These are phyloP conservation scores for Byssoonygena ceratinophila DNA, from an alignment of 2,329 filamentous ascomycete species.

Conservation along the genomic window DNA sequence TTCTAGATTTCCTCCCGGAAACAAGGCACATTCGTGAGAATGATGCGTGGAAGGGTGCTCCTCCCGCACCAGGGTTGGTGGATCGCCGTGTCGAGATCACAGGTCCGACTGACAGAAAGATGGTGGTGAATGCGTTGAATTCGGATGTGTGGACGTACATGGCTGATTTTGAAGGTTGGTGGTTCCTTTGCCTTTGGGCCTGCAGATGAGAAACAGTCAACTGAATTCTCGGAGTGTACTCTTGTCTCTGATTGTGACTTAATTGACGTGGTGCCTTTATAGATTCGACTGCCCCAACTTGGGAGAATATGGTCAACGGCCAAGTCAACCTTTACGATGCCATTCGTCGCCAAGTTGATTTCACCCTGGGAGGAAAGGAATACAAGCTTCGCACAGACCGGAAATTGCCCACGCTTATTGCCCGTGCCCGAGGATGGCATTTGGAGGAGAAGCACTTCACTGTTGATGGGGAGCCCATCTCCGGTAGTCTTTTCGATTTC, in stretches of 20 bases:
- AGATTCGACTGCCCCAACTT: slow-evolving; percentile 93
- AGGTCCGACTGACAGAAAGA: slow-evolving; percentile 93
- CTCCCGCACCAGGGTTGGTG: slow-evolving; percentile 80
- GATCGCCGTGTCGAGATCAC: slow-evolving; percentile 96
- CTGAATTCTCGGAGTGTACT: no score
- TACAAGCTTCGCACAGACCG: slow-evolving; percentile 95
- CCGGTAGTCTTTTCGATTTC: slow-evolving; percentile 88
- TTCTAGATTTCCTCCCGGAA: slow-evolving; percentile 92
- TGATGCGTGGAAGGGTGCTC: slow-evolving; percentile 82
- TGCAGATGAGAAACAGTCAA: background rate
- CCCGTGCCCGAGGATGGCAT: slow-evolving; percentile 93
- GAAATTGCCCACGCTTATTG: slow-evolving; percentile 77
- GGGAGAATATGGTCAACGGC: slow-evolving; percentile 99
- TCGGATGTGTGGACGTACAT: slow-evolving; percentile 97
- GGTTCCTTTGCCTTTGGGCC: slow-evolving; percentile 1
- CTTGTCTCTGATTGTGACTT: no score
- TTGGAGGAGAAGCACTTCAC: slow-evolving; percentile 97
- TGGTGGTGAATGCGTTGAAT: slow-evolving; percentile 97
- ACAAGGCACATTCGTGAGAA: slow-evolving; percentile 92
- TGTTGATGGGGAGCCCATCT: slow-evolving; percentile 88
- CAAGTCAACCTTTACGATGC: slow-evolving; percentile 97
- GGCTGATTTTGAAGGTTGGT: slow-evolving; percentile 92
- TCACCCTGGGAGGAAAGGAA: slow-evolving; percentile 88
- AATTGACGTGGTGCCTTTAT: no score
- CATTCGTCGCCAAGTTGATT: slow-evolving; percentile 85